Evolutionary conservation across 1,284 basidiomycete species (phyloP), one percentile per base, ranked within the genome.

Genomic region (Melanopsichium pennsylvanicum): DNA sequence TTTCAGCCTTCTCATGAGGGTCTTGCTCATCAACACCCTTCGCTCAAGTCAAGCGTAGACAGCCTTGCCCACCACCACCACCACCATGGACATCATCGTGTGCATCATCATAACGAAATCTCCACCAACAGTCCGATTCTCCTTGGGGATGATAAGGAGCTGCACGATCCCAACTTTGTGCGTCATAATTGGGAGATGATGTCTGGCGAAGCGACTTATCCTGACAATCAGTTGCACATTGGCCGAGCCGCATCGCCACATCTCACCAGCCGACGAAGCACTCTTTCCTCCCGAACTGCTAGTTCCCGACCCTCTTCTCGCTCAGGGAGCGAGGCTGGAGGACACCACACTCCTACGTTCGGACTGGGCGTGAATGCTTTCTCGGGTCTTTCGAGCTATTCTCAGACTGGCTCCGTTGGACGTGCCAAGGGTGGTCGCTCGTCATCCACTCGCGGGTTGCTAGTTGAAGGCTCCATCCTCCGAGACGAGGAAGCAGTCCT

Each of bases 111-210:
- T 18, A 21, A 42, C 21, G 58, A 54, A 1, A 49, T 35, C 19
- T 27, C 52, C 8, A 42, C 31, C 47, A 59, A 55, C 51, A 60
- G 57, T 11, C 56, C 63, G 0, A 41, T 67, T 6, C 46, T 66
- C 8, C 47, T 67, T 7, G 52, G 41, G 4, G 63, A 45, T 11
- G 57, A 67, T 48, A 60, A 60, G 44, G 63, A 67, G 41, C 52
- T 67, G 16, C 63, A 67, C 51, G 63, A 67, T 27, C 63, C 63
- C 37, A 40, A 60, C 32, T 67, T 56, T 35, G 57, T 67, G 11
- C 57, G 57, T n/a, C 63, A 61, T 49, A 60, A 60, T 10, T 60
- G 47, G 52, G 63, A 67, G 37, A 67, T 67, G 63, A 67, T 67
- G 57, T 41, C 63, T 1, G 63, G 63, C 37, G 62, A 59, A 13